A percentile compares a stretch with the other conserved stretches of the same genome.
Evolutionary conservation across 139 green algal genomes (phyloP).

Genomic region (Micractinium sp.): DNA sequence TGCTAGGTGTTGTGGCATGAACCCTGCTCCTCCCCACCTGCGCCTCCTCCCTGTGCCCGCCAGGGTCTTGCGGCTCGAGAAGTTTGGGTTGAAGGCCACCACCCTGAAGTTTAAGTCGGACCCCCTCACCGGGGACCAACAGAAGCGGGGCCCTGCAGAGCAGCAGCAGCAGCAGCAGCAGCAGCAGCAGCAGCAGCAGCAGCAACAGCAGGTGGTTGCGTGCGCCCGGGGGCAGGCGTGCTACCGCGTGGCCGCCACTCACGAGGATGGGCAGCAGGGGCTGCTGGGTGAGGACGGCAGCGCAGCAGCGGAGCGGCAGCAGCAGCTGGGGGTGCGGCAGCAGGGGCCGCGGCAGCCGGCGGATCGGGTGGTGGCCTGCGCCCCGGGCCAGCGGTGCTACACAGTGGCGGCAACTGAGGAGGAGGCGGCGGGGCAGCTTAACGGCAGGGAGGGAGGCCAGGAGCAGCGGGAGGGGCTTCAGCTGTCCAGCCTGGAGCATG

Average conservation of each 20-base stretch:
- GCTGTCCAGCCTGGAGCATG: background rate
- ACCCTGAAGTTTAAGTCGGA: background rate
- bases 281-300: background rate
- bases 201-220: background rate
- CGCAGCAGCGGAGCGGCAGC: background rate
- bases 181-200: background rate
- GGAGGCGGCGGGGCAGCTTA: background rate
- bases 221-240: background rate
- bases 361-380: too few relatives aligned
- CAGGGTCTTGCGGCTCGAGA: constrained; percentile 6
- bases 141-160: background rate
- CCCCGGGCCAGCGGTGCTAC: too few relatives aligned
- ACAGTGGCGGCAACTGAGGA: background rate
- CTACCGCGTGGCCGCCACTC: background rate
- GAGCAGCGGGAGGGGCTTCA: background rate
- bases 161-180: background rate
- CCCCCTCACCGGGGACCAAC: background rate
- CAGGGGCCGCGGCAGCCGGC: background rate
- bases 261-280: background rate
- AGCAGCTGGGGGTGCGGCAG: background rate
- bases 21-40: background rate
- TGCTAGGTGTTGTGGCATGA: background rate
- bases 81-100: constrained; percentile 13
- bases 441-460: background rate
- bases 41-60: background rate